A percentile compares a stretch with the other conserved stretches of the same genome.
phyloP scores from a whole-genome alignment of 106 monocot genomes.

The Apostasia shenzhenica region DNA sequence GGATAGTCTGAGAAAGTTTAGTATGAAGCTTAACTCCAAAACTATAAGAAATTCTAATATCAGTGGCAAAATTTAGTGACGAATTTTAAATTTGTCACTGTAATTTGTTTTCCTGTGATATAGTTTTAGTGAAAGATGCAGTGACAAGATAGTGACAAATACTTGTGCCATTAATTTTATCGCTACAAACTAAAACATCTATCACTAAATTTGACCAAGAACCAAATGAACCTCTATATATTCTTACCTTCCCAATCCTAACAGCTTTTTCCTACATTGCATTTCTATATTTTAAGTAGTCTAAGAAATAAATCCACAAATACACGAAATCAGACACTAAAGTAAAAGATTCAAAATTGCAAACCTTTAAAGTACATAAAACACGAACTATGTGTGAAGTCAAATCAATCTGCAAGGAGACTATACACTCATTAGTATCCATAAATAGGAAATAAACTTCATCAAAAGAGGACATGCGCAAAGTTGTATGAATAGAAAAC shows the following conservation, averaged over 20 bases:
- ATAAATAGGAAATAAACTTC: neutral
- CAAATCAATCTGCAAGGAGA: constrained; percentile 56
- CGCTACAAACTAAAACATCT: no score
- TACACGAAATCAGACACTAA: neutral
- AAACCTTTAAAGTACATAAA: constrained; percentile 52
- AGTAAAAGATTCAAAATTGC: neutral
- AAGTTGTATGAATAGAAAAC: neutral
- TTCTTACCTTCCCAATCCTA: neutral
- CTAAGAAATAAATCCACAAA: neutral
- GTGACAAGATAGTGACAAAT: no score
- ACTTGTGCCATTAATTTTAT: no score
- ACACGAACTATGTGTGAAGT: constrained; percentile 59
- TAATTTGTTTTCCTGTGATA: no score
- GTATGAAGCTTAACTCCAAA: no score
- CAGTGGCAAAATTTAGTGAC: no score
- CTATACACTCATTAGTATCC: neutral
- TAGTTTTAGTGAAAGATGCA: no score
- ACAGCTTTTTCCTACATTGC: neutral
- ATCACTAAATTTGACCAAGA: no score
- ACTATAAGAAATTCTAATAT: no score
- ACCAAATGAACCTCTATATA: no score
- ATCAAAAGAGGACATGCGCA: neutral
- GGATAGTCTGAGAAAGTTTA: no score
- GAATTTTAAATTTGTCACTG: no score
- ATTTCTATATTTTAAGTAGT: neutral